Percentiles rank a stretch among this genome's conserved stretches.
phyloP scores from a whole-genome alignment of 345 rosid species.

The Dimocarpus longan region DNA sequence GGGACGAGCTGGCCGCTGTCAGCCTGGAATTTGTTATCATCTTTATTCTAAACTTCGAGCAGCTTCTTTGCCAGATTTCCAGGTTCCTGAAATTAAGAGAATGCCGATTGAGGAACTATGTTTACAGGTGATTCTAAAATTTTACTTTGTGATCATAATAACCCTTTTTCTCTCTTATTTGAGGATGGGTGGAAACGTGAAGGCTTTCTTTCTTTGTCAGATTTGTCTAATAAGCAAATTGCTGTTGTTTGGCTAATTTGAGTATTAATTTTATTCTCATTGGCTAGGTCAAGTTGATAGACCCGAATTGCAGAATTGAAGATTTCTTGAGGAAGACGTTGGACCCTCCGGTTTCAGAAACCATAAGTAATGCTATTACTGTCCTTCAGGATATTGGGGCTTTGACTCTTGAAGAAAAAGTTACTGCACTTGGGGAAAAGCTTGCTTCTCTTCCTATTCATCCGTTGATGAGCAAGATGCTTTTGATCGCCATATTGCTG shows the following conservation, averaged over 20 bases:
- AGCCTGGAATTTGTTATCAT: slow-evolving; percentile 93
- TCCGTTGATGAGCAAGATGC: slow-evolving; percentile 90
- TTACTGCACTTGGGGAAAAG: slow-evolving; percentile 90
- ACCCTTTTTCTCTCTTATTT: background rate
- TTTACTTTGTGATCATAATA: background rate
- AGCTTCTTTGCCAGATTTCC: slow-evolving; percentile 77
- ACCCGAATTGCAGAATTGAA: slow-evolving; percentile 66
- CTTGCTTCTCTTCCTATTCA: slow-evolving; percentile 86
- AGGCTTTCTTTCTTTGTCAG: background rate
- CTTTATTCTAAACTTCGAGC: slow-evolving; percentile 80
- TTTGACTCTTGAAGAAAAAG: slow-evolving; percentile 68
- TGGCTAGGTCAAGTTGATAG: slow-evolving; percentile 77
- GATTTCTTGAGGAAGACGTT: slow-evolving; percentile 72
- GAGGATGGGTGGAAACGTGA: background rate
- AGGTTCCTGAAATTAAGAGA: slow-evolving; percentile 90
- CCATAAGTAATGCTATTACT: slow-evolving; percentile 67
- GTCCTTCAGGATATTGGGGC: slow-evolving; percentile 92
- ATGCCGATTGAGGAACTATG: slow-evolving; percentile 95
- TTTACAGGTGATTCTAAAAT: slow-evolving; percentile 61
- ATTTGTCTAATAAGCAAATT: background rate
- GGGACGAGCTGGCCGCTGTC: slow-evolving; percentile 97
- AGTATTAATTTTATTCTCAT: slow-evolving; percentile 19
- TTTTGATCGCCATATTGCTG: slow-evolving; percentile 86
- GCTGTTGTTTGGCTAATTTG: background rate
- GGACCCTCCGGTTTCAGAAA: slow-evolving; percentile 86